Conservation (phyloP, 202 grass and related monocot species). For the Bolboschoenoplectus hybrid region DNA sequence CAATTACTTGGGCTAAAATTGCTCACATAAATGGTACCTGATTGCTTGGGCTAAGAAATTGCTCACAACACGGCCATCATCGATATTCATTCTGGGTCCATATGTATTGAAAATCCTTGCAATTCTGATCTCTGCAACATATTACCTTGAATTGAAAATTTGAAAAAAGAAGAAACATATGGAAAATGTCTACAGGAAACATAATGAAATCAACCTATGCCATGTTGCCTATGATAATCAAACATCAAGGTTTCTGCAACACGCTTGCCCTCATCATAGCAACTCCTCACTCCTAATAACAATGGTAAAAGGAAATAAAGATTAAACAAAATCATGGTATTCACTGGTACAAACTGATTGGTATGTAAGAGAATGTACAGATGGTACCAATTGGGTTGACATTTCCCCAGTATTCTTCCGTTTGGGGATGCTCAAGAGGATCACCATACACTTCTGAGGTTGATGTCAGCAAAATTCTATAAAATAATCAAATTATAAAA, state of each 20-base stretch:
- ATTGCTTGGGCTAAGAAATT: conserved; percentile 98
- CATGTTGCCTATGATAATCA: conserved; percentile 94
- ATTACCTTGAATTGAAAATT: not conserved
- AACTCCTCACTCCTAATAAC: conserved; percentile 76
- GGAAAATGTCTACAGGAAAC: conserved; percentile 13
- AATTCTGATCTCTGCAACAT: conserved; percentile 80
- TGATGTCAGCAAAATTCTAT: conserved; percentile 81
- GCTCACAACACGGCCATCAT: conserved; percentile 95
- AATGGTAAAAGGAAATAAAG: not conserved
- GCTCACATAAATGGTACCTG: conserved; percentile 55
- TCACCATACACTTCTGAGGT: conserved; percentile 92
- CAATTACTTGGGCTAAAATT: not conserved
- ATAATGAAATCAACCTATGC: conserved; percentile 62
- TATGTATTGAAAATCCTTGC: conserved; percentile 99
- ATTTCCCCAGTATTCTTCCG: conserved; percentile 85
- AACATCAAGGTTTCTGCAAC: conserved; percentile 87
- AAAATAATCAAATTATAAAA: conserved; percentile 9
- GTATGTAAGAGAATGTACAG: not conserved
- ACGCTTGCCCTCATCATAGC: conserved; percentile 88
- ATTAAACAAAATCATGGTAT: conserved; percentile 17
- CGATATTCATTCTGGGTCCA: conserved; percentile 98
- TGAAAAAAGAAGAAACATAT: conserved; percentile 25
- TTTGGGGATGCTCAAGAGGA: conserved; percentile 87
- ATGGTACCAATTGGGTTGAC: conserved; percentile 84
- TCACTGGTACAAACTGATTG: conserved; percentile 27